Percentiles rank a stretch among this genome's conserved stretches.
Evolutionary conservation across 331 rosid species (phyloP).

Genomic region (Acacia pycnantha): DNA sequence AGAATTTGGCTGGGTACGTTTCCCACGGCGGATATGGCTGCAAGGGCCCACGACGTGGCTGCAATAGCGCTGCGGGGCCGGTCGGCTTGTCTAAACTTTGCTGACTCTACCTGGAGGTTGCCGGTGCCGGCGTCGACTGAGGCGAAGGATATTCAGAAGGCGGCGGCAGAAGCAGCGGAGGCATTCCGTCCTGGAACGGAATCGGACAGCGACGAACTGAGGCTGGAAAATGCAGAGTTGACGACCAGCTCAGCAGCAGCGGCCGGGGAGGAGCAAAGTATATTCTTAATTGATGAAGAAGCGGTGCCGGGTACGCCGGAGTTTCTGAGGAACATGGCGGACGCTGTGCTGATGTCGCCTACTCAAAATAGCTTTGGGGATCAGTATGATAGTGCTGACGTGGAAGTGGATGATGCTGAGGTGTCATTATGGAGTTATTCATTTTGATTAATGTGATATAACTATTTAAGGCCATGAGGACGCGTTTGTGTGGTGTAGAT

Average conservation of each 20-base stretch:
- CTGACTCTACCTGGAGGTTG: too few species aligned
- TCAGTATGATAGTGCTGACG: conserved; percentile 37
- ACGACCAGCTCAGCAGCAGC: neutral
- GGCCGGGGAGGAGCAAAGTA: neutral
- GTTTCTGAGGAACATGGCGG: conserved; percentile 66
- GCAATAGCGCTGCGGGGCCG: too few species aligned
- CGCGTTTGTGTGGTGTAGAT: neutral
- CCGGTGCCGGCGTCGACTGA: too few species aligned
- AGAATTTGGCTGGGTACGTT: too few species aligned
- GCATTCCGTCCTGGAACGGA: too few species aligned
- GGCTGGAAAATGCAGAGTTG: too few species aligned
- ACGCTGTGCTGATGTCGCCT: conserved; percentile 72
- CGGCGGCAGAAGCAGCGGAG: too few species aligned
- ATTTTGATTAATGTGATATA: neutral
- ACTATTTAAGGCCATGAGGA: neutral
- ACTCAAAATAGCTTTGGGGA: conserved; percentile 31
- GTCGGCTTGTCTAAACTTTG: too few species aligned
- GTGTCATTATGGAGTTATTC: conserved; percentile 80
- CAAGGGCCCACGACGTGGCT: too few species aligned
- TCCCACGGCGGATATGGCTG: too few species aligned
- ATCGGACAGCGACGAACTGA: too few species aligned
- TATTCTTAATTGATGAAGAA: conserved; percentile 44
- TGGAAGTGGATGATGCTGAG: conserved; percentile 49
- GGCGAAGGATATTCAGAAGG: too few species aligned
- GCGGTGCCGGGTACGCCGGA: conserved; percentile 53